These are phyloP conservation scores for Cnidoscolus chayamansa DNA, from an alignment of 441 rosid species.

Conservation along the genomic window DNA sequence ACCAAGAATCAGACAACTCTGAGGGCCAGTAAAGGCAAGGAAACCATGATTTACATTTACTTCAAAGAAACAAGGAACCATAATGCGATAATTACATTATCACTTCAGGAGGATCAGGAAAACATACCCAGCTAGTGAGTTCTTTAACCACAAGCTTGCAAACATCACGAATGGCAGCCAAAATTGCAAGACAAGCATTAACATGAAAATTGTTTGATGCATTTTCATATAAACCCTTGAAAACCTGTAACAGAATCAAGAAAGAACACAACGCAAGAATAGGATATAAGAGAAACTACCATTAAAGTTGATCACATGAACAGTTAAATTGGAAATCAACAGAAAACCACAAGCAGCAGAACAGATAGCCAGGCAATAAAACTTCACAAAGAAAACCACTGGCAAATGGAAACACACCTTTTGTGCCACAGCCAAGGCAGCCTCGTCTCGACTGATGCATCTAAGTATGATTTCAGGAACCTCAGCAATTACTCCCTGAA, in stretches of 20 bases:
- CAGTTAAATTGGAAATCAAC: slow-evolving; percentile 3
- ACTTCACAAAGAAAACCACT: neutral
- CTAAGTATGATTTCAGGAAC: slow-evolving; percentile 96
- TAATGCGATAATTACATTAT: neutral
- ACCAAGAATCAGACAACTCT: neutral
- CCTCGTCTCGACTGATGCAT: slow-evolving; percentile 95
- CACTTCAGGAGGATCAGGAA: neutral
- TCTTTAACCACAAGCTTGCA: slow-evolving; percentile 93
- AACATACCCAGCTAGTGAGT: slow-evolving; percentile 96
- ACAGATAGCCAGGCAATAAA: neutral
- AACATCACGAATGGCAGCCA: slow-evolving; percentile 93
- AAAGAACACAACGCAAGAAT: slow-evolving; percentile 7
- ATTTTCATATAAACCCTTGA: slow-evolving; percentile 87
- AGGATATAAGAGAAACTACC: neutral
- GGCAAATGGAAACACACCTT: slow-evolving; percentile 40
- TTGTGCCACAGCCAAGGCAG: slow-evolving; percentile 96
- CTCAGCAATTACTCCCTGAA: slow-evolving; percentile 76
- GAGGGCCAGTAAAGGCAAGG: neutral
- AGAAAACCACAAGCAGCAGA: slow-evolving; percentile 4
- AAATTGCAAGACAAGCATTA: slow-evolving; percentile 76
- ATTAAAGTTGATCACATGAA: neutral
- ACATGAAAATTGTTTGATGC: slow-evolving; percentile 72
- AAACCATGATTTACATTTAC: neutral
- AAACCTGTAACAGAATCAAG: slow-evolving; percentile 47
- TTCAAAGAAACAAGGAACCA: neutral